phyloP scores from a whole-genome alignment of 306 rosid genomes.

The Parietaria judaica region DNA sequence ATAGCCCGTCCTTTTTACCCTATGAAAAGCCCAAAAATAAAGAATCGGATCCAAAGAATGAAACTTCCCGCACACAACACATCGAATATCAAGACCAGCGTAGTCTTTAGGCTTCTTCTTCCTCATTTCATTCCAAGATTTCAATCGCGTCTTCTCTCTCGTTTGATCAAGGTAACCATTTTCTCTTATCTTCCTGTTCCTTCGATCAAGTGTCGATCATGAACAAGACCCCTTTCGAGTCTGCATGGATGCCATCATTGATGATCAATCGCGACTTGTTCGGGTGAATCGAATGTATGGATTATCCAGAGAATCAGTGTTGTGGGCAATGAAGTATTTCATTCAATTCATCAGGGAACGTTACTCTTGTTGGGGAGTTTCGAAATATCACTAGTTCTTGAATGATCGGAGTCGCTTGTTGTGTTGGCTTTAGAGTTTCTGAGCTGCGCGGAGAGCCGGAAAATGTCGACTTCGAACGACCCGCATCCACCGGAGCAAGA shows the following conservation, averaged over 20 bases:
- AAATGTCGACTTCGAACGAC: slow-evolving; percentile 47
- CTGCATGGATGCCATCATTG: not conserved
- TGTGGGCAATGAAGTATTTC: no score
- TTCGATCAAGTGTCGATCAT: not conserved
- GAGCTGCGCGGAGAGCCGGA: slow-evolving; percentile 14
- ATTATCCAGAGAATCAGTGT: no score
- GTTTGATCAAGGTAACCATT: slow-evolving; percentile 6
- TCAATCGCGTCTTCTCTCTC: not conserved
- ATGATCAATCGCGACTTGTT: not conserved
- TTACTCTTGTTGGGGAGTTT: no score
- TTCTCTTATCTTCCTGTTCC: not conserved
- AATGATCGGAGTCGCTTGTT: slow-evolving; percentile 10
- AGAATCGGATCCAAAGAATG: no score
- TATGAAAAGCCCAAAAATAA: no score
- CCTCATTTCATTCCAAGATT: not conserved
- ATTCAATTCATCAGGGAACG: no score
- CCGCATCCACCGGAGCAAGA: slow-evolving; percentile 51
- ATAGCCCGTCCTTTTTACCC: no score
- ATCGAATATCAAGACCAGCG: not conserved
- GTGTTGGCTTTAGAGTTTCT: slow-evolving; percentile 10
- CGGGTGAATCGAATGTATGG: not conserved
- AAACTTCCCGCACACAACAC: no score
- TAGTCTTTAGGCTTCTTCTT: slow-evolving; percentile 3
- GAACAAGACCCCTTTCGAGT: not conserved
- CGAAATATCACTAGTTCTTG: slow-evolving; percentile 1